Conservation (phyloP, 352 stramenopile species). For the Phytopythium boreale region DNA sequence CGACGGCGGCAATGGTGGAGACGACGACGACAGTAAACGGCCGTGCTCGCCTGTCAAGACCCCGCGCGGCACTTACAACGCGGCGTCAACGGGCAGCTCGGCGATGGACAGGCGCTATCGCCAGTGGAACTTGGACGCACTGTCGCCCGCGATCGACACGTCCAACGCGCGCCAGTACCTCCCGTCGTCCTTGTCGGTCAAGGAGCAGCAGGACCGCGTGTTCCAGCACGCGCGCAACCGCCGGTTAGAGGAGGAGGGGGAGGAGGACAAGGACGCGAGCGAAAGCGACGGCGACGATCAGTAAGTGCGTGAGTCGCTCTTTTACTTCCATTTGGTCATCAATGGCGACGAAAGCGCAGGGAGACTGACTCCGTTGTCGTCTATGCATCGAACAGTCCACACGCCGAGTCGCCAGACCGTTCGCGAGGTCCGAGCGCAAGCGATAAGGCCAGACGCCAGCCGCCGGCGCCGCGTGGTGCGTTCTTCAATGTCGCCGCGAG, state of each 20-base stretch:
- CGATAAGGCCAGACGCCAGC: constrained; percentile 7
- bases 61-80: constrained; percentile 34
- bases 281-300: constrained; percentile 57
- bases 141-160: constrained; percentile 51
- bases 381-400: neutral
- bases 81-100: constrained; percentile 14
- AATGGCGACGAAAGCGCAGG: neutral
- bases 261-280: constrained; percentile 11
- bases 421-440: neutral
- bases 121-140: constrained; percentile 62
- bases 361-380: neutral
- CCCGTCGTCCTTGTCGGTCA: constrained; percentile 26
- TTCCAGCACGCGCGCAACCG: constrained; percentile 15
- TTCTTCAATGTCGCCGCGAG: constrained; percentile 79
- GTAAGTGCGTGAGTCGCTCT: constrained; percentile 38
- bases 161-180: constrained; percentile 32
- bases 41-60: constrained; percentile 57
- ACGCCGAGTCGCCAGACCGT: neutral
- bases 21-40: constrained; percentile 27
- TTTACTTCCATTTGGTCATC: constrained; percentile 1
- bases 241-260: neutral
- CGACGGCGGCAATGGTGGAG: constrained; percentile 14
- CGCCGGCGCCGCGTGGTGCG: constrained; percentile 18
- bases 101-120: constrained; percentile 11
- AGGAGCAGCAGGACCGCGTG: constrained; percentile 38